Evolutionary conservation across 1,284 basidiomycete genomes (phyloP), one percentile per base, ranked within the genome.

Genomic region (Ustilago hordei): DNA sequence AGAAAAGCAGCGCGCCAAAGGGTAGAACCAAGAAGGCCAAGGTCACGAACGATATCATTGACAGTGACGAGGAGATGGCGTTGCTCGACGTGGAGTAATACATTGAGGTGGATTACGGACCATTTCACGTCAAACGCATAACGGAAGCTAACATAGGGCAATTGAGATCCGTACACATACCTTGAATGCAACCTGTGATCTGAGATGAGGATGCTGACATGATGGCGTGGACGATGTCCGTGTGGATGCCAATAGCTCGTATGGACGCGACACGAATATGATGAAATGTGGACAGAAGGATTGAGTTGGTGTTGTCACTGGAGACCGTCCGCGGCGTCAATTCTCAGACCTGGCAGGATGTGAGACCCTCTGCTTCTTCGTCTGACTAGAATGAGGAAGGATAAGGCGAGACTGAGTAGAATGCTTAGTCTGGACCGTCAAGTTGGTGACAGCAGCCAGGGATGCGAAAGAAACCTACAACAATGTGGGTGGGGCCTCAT

Each of bases 1-100:
- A 63, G 28, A 28, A 31, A 45, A 12, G 19, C 43, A 7, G 43
- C 8, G 36, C 36, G 13, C 9, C n/a, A 45, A 70, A 68, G 62
- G 48, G 48, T 5, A 64, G 69, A 45, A 74, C 75, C 7, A 75
- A 78, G 58, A 75, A 72, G 67, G 62, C 64, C 6, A 58, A 60
- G 8, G 69, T 65, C 17, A 76, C 69, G 48, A 79, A 81, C 62
- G 82, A 81, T 48, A 73, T 79, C 32, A 84, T 84, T 59, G 81
- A 84, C 39, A 79, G 75, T 31, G 81, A 83, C 55, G 81, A 83
- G 61, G 81, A 83, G 74, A 79, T 81, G 78, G 73, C 64, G 36
- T 55, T 80, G 38, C 63, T 77, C 11, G 69, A 70, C 19, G 70
- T 75, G 68, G 73, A 71, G 35, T 75, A 57, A 17, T 8, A 12